Conservation (phyloP, 2,329 filamentous ascomycete genomes). For the Chalaropsis thielavioides region DNA sequence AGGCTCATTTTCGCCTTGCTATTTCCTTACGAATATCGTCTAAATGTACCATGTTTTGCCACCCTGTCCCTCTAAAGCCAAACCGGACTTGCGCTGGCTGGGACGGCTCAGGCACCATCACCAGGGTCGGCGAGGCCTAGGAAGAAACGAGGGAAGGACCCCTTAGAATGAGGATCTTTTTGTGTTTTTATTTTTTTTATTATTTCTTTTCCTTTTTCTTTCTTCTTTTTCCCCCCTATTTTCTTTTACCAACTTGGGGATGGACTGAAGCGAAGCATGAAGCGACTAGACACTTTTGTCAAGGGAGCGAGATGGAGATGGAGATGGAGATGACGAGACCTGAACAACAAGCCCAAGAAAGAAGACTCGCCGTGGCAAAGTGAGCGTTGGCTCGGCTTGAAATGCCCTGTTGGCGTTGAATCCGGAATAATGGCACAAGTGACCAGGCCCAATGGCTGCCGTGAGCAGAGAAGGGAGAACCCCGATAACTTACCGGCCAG, state of each 20-base stretch:
- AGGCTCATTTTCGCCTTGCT: neutral
- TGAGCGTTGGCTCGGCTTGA: neutral
- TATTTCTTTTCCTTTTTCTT: too few species aligned
- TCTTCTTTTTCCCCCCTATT: too few species aligned
- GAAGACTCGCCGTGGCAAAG: too few species aligned
- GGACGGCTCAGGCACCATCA: slow-evolving; percentile 4
- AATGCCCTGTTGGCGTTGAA: neutral
- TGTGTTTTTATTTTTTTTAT: too few species aligned
- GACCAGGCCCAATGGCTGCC: neutral
- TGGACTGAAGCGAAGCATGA: neutral
- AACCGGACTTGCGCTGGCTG: neutral
- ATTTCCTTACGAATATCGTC: neutral
- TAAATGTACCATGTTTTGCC: neutral
- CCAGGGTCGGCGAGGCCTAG: neutral
- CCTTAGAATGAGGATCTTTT: neutral
- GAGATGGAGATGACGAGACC: too few species aligned
- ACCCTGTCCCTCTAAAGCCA: neutral
- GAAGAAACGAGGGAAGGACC: slow-evolving; percentile 1
- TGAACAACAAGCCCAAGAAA: too few species aligned
- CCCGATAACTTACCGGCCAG: neutral
- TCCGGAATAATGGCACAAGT: neutral
- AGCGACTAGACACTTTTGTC: too few species aligned
- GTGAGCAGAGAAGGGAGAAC: neutral
- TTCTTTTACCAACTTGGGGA: neutral
- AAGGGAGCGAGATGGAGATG: neutral